Evolutionary conservation across 768 basidiomycete species (phyloP), one percentile per base, ranked within the genome.

Genomic region (Lentinula lateritia): DNA sequence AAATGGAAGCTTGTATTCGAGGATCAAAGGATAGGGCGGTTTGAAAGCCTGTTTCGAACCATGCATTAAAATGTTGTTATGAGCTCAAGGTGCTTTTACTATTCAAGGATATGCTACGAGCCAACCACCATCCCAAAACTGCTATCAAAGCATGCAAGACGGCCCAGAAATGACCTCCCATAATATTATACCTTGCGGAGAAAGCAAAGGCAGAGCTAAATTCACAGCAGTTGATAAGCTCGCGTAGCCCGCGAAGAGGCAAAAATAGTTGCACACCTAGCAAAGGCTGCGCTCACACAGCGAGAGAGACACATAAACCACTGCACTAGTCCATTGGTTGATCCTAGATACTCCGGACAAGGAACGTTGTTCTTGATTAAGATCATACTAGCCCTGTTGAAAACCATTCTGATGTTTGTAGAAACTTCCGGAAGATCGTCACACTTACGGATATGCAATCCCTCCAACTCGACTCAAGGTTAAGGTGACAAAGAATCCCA

Each of bases 291-390:
- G 50, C 81, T 78, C 52, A 87, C 68, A 1, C 84, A 79, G 34
- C 88, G 79, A 23, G 85, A 76, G 20, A 78, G 69, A 65, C 84
- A 85, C 84, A 86, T 85, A 7, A 78, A 73, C 55, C 83, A 78
- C 63, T 88, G 84, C 9, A 86, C 79, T 18, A 88, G 74, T 5
- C 59, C 88, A 66, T 89, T 89, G 0, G 83, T 83, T 48, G 82
- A 79, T 1, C 87, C 87, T n/a, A 90, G 74, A 18, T 80, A 76
- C 16, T 76, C 74, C 5, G 83, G 76, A 34, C 73, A 77, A 1
- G 85, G 86, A 2, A 80, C 73, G 52, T 79, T 72, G 53, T 84
- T 77, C 63, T 84, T 87, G 55, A 79, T 76, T 9, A 89, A 73
- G 56, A 90, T 76, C 77, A 89, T 83, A 69, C 80, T 86, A 48